phyloP scores from a whole-genome alignment of 345 rosid species.

The Combretum micranthum region DNA sequence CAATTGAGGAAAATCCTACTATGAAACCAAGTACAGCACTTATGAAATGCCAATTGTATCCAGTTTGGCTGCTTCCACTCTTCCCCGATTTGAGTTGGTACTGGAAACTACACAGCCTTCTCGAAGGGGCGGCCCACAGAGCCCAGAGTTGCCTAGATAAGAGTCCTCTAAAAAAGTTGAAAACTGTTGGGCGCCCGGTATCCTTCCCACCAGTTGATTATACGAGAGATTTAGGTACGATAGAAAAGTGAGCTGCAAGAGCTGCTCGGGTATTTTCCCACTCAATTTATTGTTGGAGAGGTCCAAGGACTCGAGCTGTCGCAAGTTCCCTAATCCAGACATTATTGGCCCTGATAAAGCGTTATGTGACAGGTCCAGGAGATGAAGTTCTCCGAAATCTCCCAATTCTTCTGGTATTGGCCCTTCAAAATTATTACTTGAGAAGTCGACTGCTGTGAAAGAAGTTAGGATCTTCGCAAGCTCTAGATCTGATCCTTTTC shows the following conservation, averaged over 20 bases:
- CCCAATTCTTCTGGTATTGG: slow-evolving; percentile 21
- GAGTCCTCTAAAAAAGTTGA: slow-evolving; percentile 17
- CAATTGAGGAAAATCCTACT: slow-evolving; percentile 24
- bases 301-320: slow-evolving; percentile 22
- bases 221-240: slow-evolving; percentile 29
- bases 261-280: slow-evolving; percentile 26
- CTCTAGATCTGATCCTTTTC: slow-evolving; percentile 28
- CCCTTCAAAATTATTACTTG: slow-evolving; percentile 26
- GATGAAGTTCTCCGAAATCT: slow-evolving; percentile 12
- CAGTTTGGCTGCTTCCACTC: background rate
- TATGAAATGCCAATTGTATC: slow-evolving; percentile 36
- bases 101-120: slow-evolving; percentile 1
- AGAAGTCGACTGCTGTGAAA: slow-evolving; percentile 36
- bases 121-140: slow-evolving; percentile 24
- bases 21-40: slow-evolving; percentile 34
- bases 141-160: slow-evolving; percentile 24
- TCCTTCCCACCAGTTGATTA: slow-evolving; percentile 24
- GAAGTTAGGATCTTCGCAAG: slow-evolving; percentile 31
- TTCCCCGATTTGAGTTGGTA: background rate
- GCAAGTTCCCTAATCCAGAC: slow-evolving; percentile 17
- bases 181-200: slow-evolving; percentile 28
- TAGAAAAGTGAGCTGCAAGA: slow-evolving; percentile 20
- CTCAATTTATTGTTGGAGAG: slow-evolving; percentile 18
- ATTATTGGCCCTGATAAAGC: slow-evolving; percentile 21
- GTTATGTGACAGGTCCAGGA: slow-evolving; percentile 24